Evolutionary conservation across 2,329 filamentous ascomycete species (phyloP).

Genomic region (Sclerotinia trifoliorum): DNA sequence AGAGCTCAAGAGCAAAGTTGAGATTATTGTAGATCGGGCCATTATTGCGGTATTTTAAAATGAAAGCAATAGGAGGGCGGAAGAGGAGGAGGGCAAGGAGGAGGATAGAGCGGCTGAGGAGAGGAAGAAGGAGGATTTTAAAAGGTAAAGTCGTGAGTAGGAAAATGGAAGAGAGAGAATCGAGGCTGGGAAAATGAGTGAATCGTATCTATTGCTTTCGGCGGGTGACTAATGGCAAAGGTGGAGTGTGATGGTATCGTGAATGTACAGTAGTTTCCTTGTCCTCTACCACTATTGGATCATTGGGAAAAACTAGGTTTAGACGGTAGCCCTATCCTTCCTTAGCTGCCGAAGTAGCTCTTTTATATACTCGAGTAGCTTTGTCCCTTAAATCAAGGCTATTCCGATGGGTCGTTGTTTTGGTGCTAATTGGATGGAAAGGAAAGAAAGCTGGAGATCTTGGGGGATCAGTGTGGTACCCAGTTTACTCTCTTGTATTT

Average conservation of each 20-base stretch:
- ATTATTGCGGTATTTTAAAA: background rate
- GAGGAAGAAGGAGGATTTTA: background rate
- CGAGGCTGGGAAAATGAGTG: background rate
- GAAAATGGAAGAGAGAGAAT: background rate
- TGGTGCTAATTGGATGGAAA: background rate
- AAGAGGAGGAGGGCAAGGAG: background rate
- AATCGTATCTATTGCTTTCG: background rate
- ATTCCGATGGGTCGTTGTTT: background rate
- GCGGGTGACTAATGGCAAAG: slow-evolving; percentile 2
- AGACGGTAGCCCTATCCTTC: background rate
- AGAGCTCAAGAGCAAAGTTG: slow-evolving; percentile 14
- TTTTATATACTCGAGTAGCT: background rate
- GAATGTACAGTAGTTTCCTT: background rate
- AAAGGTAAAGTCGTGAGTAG: background rate
- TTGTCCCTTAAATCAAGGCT: slow-evolving; percentile 1
- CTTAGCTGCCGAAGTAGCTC: background rate
- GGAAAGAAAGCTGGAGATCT: slow-evolving; percentile 1
- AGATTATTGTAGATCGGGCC: slow-evolving; percentile 10
- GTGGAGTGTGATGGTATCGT: background rate
- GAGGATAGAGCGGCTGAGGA: background rate
- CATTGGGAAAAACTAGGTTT: background rate
- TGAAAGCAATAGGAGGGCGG: background rate
- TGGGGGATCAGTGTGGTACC: background rate
- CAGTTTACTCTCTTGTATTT: background rate
- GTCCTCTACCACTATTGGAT: slow-evolving; percentile 1